Conservation (phyloP, 2,329 filamentous ascomycete species). For the Trichoderma guizhouense region DNA sequence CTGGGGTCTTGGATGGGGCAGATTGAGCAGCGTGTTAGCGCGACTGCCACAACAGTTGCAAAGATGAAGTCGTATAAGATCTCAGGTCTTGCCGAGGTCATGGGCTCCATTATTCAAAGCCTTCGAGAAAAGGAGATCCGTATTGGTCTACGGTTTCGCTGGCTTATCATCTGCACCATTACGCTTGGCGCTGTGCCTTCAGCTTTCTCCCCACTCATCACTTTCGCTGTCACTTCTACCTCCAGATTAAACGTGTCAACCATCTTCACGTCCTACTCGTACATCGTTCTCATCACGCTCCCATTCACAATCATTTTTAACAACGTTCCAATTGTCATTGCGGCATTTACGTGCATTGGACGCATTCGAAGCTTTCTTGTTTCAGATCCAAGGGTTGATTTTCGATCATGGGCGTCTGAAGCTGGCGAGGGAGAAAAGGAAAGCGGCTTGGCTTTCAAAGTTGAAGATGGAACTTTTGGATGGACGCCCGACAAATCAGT, state of each 20-base stretch:
- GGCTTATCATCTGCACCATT: neutral
- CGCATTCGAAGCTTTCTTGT: too few relatives aligned
- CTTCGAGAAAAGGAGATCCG: slow-evolving; percentile 13
- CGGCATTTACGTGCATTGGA: neutral
- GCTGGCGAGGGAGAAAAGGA: neutral
- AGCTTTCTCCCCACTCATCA: neutral
- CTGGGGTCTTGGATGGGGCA: slow-evolving; percentile 32
- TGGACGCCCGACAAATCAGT: slow-evolving; percentile 5
- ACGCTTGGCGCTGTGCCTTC: neutral
- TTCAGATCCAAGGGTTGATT: too few relatives aligned
- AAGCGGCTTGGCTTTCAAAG: slow-evolving; percentile 5
- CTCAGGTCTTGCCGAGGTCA: slow-evolving; percentile 11
- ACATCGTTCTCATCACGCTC: neutral
- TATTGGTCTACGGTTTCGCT: slow-evolving; percentile 1
- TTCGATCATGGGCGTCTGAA: too few relatives aligned
- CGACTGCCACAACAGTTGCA: slow-evolving; percentile 18
- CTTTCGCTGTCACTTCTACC: too few relatives aligned
- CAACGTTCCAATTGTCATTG: neutral
- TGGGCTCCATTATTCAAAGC: neutral
- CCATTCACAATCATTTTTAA: slow-evolving; percentile 8
- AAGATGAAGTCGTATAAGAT: slow-evolving; percentile 10
- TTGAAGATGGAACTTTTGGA: slow-evolving; percentile 17
- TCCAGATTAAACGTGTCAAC: neutral
- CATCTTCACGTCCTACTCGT: neutral
- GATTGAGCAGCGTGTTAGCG: slow-evolving; percentile 28